Evolutionary conservation across 495 filamentous ascomycete genomes (phyloP), one percentile per base, ranked within the genome.

Genomic region (Daldinia loculata): DNA sequence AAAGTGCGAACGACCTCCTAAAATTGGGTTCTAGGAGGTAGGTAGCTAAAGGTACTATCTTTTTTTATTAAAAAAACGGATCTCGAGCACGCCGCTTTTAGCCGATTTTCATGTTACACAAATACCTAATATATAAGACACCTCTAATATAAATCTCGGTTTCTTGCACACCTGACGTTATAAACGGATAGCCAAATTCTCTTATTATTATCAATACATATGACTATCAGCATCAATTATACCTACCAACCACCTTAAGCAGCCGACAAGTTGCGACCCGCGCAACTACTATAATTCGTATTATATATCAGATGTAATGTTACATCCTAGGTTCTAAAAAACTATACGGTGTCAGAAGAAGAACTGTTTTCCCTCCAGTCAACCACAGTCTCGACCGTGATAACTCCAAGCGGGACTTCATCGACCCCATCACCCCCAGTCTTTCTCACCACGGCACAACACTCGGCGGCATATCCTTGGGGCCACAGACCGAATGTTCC

Each of bases 91-190:
- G 38, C 38, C 38, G 38, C 56, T 43, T 59, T 59, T 45, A 59
- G 56, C 56, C 56, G 38, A 17, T 27, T 32, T 57, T 22, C 4
- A 30, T 24, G 19, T 38, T 57, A 36, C 34, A 57, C 55, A 38
- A 24, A 36, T 2, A 32, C 29, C 6, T 32, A 36, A 36, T 36
- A 12, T 36, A 36, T 36, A 36, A 36, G 11, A 36, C 34, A 53
- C 4, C 11, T 14, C 11, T 52, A 26, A 53, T 53, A 53, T 53
- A 27, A 15, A 17, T 30, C 4, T 27, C 24, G 24, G 50, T 27
- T 53, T 48, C 17, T 9, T 22, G 6, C 17, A 48, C 43, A 48
- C n/a, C n/a, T n/a, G n/a, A n/a, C 43, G 43, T 48, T 48, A 22
- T 48, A 48, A 48, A 48, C 43, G 43, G 43, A 48, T 48, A 6